Conservation (phyloP, 202 grass and related monocot genomes). For the Schoenoplectus tabernaemontani region DNA sequence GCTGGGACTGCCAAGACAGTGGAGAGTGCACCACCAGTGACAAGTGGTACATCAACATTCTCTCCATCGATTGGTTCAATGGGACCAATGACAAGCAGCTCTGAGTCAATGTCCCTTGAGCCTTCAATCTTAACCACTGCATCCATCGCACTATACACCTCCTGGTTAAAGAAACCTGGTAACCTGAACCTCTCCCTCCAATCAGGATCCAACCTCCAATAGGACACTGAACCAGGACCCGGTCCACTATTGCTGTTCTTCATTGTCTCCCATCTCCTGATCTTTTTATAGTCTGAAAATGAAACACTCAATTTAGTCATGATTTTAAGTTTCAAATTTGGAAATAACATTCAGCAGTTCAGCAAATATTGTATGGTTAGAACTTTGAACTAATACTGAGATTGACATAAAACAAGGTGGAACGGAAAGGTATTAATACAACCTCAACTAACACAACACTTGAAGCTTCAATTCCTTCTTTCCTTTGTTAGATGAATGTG, state of each 20-base stretch:
- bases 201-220: constrained; percentile 37
- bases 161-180: constrained; percentile 33
- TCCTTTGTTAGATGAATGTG: too few relatives aligned
- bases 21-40: neutral
- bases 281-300: constrained; percentile 36
- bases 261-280: constrained; percentile 40
- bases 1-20: neutral
- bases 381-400: too few relatives aligned
- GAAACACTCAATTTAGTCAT: neutral
- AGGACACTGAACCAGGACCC: neutral
- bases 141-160: constrained; percentile 57
- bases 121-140: constrained; percentile 58
- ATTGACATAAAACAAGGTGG: neutral
- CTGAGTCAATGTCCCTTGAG: constrained; percentile 13
- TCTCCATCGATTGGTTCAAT: constrained; percentile 6
- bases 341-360: too few relatives aligned
- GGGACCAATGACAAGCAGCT: constrained; percentile 14
- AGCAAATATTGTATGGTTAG: too few relatives aligned
- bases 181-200: constrained; percentile 40
- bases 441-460: too few relatives aligned
- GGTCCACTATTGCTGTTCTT: neutral
- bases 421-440: too few relatives aligned
- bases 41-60: neutral
- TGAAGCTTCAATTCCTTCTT: too few relatives aligned
- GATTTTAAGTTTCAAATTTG: neutral